These are phyloP conservation scores for Candida anglica DNA, from an alignment of 805 yeast species.

Conservation along the genomic window DNA sequence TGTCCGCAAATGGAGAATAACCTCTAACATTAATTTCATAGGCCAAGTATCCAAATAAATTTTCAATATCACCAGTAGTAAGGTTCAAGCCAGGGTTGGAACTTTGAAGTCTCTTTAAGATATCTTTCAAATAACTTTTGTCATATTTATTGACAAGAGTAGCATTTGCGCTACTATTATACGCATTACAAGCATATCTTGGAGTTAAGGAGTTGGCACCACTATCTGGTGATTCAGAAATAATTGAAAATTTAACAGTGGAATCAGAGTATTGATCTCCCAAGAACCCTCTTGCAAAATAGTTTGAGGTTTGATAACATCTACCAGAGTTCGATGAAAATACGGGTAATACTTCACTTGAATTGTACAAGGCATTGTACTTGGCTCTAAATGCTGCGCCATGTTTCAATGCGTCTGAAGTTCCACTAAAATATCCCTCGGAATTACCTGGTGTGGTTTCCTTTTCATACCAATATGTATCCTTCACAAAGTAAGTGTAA, in stretches of 20 bases:
- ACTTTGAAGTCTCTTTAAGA: slow-evolving; percentile 9
- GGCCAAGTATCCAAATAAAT: slow-evolving; percentile 18
- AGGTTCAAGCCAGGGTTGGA: slow-evolving; percentile 31
- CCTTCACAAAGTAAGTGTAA: slow-evolving; percentile 46
- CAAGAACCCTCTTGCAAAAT: slow-evolving; percentile 21
- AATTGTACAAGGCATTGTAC: slow-evolving; percentile 15
- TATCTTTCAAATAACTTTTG: slow-evolving; percentile 44
- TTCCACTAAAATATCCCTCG: slow-evolving; percentile 46
- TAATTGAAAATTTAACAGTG: slow-evolving; percentile 19
- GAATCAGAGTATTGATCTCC: slow-evolving; percentile 14
- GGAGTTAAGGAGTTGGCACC: slow-evolving; percentile 29
- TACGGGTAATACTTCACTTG: slow-evolving; percentile 11
- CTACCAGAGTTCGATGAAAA: slow-evolving; percentile 20
- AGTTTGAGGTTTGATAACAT: slow-evolving; percentile 15
- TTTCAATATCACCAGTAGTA: slow-evolving; percentile 13
- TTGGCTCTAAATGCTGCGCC: slow-evolving; percentile 17
- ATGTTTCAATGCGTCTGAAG: slow-evolving; percentile 22
- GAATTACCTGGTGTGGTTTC: slow-evolving; percentile 45
- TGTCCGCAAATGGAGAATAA: slow-evolving; percentile 16
- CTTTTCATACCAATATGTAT: slow-evolving; percentile 34
- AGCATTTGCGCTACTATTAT: slow-evolving; percentile 11
- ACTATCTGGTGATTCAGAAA: slow-evolving; percentile 11
- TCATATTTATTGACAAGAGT: slow-evolving; percentile 22
- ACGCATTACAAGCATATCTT: slow-evolving; percentile 16
- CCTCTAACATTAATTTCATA: slow-evolving; percentile 21